Conservation (phyloP, 1,139 yeast species). For the Lodderomyces metapsilosis region DNA sequence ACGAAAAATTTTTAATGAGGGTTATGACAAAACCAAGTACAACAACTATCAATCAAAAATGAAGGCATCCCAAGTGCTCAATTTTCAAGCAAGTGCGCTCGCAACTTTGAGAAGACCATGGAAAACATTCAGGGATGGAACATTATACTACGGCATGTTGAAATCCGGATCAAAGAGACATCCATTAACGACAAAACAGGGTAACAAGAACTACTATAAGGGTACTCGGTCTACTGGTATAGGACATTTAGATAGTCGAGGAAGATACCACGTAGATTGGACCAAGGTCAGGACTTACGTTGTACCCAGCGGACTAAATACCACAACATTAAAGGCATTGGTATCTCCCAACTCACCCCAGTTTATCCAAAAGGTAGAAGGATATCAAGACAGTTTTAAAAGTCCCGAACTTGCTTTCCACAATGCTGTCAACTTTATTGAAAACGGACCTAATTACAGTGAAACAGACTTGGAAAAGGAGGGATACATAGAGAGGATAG, state of each 20-base stretch:
- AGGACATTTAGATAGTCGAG: constrained; percentile 74
- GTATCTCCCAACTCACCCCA: constrained; percentile 71
- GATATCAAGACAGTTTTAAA: constrained; percentile 68
- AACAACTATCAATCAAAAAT: constrained; percentile 36
- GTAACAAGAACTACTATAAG: constrained; percentile 89
- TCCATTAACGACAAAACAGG: constrained; percentile 86
- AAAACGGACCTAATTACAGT: constrained; percentile 58
- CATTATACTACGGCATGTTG: constrained; percentile 74
- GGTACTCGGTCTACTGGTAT: constrained; percentile 96
- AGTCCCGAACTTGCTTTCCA: constrained; percentile 75
- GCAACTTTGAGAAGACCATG: constrained; percentile 75
- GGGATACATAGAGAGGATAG: constrained; percentile 46
- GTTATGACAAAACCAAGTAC: too few relatives aligned
- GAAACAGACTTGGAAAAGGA: constrained; percentile 37
- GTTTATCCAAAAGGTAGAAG: constrained; percentile 64
- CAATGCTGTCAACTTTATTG: constrained; percentile 72
- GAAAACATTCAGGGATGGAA: constrained; percentile 82
- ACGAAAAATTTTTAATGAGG: not conserved
- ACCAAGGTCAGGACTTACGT: constrained; percentile 86
- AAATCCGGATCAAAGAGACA: constrained; percentile 84
- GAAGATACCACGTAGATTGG: constrained; percentile 80
- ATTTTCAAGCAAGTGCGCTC: constrained; percentile 54
- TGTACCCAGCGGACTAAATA: constrained; percentile 58
- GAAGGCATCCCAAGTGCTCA: constrained; percentile 53
- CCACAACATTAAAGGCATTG: constrained; percentile 61